Evolutionary conservation across 2,329 filamentous ascomycete species (phyloP).

Genomic region (Leptoxyphium fumago): DNA sequence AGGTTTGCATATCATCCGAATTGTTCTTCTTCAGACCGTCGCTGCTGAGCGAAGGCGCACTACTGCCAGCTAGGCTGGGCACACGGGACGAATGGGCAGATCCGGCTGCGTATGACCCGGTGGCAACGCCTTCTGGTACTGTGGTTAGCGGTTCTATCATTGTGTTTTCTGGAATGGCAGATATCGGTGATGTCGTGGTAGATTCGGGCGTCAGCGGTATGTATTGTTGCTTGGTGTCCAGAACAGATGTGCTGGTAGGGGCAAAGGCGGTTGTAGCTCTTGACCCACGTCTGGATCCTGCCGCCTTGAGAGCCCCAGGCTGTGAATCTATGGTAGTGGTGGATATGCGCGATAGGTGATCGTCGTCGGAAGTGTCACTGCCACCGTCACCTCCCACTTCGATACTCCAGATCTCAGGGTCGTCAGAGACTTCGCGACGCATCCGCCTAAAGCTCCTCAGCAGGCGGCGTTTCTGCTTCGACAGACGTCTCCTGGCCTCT

Average conservation of each 20-base stretch:
- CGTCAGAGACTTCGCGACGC: conserved; percentile 15
- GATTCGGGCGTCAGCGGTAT: conserved; percentile 15
- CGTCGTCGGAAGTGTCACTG: conserved; percentile 30
- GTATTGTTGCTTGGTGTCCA: conserved; percentile 3
- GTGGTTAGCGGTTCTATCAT: conserved; percentile 11
- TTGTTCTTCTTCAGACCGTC: conserved; percentile 19
- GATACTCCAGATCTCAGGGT: conserved; percentile 65
- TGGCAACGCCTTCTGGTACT: conserved; percentile 45
- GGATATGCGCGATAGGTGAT: conserved; percentile 22
- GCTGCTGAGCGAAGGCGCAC: conserved; percentile 23
- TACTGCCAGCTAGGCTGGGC: conserved; percentile 61
- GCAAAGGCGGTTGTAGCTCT: conserved; percentile 13
- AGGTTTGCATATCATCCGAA: conserved; percentile 35
- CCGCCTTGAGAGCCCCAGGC: conserved; percentile 3
- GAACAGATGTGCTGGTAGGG: conserved; percentile 1
- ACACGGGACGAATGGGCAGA: conserved; percentile 38
- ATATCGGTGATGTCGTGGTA: conserved; percentile 6
- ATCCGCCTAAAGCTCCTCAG: conserved; percentile 19
- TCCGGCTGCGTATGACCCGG: conserved; percentile 56
- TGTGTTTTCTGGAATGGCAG: conserved; percentile 4
- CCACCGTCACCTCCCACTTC: conserved; percentile 56
- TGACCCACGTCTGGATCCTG: conserved; percentile 9
- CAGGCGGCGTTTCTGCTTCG: conserved; percentile 26
- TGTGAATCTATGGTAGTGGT: conserved; percentile 16
- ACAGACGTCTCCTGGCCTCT: conserved; percentile 42